Evolutionary conservation across 2,329 filamentous ascomycete species (phyloP).

Genomic region (Zymoseptoria brevis): DNA sequence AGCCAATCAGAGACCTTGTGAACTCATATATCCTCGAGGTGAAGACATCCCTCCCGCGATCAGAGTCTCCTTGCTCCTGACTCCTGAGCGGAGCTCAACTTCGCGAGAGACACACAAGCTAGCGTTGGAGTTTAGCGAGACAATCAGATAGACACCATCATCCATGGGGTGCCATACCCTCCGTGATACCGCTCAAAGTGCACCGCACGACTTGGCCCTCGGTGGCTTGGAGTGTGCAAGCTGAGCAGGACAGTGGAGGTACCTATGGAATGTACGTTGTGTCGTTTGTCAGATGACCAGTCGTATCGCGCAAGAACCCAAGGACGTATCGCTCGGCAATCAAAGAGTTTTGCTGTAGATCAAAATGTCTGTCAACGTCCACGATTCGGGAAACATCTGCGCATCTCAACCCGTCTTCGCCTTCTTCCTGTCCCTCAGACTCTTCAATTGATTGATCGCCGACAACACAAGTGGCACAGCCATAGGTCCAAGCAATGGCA

Average conservation of each 20-base stretch:
- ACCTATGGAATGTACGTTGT: no score
- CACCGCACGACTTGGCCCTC: no score
- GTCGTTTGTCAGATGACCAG: no score
- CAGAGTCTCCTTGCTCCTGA: neutral
- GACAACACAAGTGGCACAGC: slow-evolving; percentile 84
- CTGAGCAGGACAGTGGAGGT: no score
- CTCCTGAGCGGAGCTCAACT: neutral
- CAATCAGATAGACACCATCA: neutral
- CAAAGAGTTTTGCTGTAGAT: no score
- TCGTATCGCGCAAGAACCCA: no score
- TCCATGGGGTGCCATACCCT: no score
- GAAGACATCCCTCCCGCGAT: neutral
- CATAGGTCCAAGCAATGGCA: slow-evolving; percentile 82
- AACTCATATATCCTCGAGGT: neutral
- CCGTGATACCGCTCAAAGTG: no score
- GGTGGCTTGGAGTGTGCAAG: no score
- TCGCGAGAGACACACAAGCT: neutral
- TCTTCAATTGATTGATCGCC: slow-evolving; percentile 66
- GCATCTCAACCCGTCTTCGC: neutral
- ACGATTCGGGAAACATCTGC: neutral
- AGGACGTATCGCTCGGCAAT: no score
- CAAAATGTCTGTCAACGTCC: neutral
- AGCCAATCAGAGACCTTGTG: neutral
- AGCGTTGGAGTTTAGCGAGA: neutral
- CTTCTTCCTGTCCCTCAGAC: slow-evolving; percentile 10